Percentiles rank a stretch among this genome's conserved stretches.
These are phyloP conservation scores for Spergularia bocconei DNA, from an alignment of 148 eudicot genomes.

Conservation along the genomic window DNA sequence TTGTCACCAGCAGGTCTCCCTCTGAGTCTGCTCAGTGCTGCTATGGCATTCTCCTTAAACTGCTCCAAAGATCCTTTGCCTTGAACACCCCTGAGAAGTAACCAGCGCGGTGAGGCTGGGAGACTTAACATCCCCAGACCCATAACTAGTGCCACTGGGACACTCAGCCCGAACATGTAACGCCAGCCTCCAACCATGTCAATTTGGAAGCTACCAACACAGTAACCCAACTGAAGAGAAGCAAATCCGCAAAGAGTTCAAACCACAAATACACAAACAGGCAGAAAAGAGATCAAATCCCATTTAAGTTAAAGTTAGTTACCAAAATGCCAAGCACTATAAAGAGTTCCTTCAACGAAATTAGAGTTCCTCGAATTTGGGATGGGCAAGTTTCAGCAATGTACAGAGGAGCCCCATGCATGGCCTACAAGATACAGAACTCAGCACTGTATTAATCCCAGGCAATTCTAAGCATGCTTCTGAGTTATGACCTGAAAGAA, in stretches of 20 bases:
- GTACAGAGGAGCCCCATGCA: conserved; percentile 99
- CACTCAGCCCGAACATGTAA: conserved; percentile 86
- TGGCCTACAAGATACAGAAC: conserved; percentile 56
- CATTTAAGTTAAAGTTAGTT: conserved; percentile 8
- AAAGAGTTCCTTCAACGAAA: conserved; percentile 82
- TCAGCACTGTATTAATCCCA: conserved; percentile 1
- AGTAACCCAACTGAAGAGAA: conserved; percentile 72
- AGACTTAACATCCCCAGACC: conserved; percentile 85
- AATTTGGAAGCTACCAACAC: conserved; percentile 72
- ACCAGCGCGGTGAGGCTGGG: conserved; percentile 95
- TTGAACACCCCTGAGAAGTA: conserved; percentile 86
- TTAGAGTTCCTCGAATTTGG: conserved; percentile 90
- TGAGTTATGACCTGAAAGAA: neutral
- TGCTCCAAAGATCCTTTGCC: conserved; percentile 69
- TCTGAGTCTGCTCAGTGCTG: conserved; percentile 68
- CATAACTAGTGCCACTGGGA: conserved; percentile 72
- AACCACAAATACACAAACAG: neutral
- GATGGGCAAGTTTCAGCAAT: conserved; percentile 98
- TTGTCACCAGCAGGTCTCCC: conserved; percentile 75
- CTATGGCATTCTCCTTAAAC: conserved; percentile 67
- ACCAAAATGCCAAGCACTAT: conserved; percentile 95
- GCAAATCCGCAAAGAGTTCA: conserved; percentile 15
- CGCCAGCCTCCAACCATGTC: conserved; percentile 95
- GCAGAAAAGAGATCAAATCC: neutral
- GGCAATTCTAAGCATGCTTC: neutral